These are phyloP conservation scores for Wallacemonas sp. DNA, from an alignment of 208 protist genomes.

Conservation along the genomic window DNA sequence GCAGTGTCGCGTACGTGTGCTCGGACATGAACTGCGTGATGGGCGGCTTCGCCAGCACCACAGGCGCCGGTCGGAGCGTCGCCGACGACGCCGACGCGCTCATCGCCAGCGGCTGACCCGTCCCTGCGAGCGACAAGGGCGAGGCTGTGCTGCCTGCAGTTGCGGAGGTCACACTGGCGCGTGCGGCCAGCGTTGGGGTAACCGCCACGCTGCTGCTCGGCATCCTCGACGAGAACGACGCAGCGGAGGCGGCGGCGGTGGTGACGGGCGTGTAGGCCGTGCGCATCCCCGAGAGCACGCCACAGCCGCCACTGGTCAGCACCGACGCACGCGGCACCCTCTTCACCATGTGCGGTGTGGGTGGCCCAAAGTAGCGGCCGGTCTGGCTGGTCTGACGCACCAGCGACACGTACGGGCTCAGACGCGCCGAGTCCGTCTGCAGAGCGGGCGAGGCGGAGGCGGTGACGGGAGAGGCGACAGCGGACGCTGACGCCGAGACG, in stretches of 20 bases:
- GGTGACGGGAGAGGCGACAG: neutral
- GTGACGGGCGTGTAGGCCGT: constrained; percentile 12
- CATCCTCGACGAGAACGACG: neutral
- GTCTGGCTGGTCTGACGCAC: neutral
- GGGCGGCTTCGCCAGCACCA: constrained; percentile 1
- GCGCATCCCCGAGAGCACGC: neutral
- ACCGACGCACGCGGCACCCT: neutral
- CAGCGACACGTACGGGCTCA: constrained; percentile 10
- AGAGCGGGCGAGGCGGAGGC: neutral
- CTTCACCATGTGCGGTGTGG: neutral
- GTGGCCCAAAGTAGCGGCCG: neutral
- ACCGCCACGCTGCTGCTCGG: neutral
- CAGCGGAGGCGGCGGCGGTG: neutral
- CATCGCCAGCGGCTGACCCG: too few relatives aligned
- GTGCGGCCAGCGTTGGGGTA: neutral
- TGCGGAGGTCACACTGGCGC: too few relatives aligned
- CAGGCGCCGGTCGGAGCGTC: neutral
- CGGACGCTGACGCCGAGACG: neutral
- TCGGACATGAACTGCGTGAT: constrained; percentile 7
- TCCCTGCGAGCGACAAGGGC: too few relatives aligned
- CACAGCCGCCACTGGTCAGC: neutral
- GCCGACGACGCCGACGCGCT: too few relatives aligned
- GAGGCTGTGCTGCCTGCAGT: neutral
- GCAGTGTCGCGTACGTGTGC: constrained; percentile 3
- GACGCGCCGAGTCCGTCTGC: neutral